Evolutionary conservation across 768 basidiomycete species (phyloP).

Genomic region (Calocybe gangraenosa): DNA sequence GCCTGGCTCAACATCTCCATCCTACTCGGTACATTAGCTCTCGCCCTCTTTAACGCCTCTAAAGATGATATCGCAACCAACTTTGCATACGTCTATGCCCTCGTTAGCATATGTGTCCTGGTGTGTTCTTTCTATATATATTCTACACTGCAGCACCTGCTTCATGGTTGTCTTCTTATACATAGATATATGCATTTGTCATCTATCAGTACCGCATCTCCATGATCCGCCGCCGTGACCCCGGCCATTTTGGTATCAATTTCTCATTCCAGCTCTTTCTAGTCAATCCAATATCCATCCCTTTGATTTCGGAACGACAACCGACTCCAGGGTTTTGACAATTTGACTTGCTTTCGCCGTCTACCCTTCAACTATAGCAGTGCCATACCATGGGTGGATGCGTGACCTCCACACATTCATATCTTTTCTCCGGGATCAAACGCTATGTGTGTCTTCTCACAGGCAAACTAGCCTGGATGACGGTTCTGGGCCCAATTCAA

Average conservation of each 20-base stretch:
- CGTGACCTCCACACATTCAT: no score
- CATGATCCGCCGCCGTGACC: slow-evolving; percentile 86
- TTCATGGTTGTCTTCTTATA: neutral
- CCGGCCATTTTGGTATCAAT: slow-evolving; percentile 79
- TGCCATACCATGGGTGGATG: slow-evolving; percentile 47
- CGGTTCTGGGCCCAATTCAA: no score
- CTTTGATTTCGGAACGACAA: no score
- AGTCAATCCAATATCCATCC: no score
- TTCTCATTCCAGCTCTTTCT: neutral
- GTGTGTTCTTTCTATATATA: slow-evolving; percentile 30
- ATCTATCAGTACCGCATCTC: slow-evolving; percentile 87
- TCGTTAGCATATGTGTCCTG: slow-evolving; percentile 69
- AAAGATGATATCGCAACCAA: slow-evolving; percentile 63
- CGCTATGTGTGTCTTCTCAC: no score
- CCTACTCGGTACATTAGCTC: slow-evolving; percentile 76
- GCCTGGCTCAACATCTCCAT: slow-evolving; percentile 87
- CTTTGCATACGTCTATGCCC: slow-evolving; percentile 82
- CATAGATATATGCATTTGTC: slow-evolving; percentile 77
- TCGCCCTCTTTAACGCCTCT: slow-evolving; percentile 88
- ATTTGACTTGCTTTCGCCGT: neutral
- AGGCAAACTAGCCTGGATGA: no score
- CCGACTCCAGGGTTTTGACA: no score
- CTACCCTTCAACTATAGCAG: neutral
- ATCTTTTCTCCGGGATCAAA: no score
- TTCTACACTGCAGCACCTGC: neutral